phyloP scores from a whole-genome alignment of 306 rosid species.

The Benincasa hispida region DNA sequence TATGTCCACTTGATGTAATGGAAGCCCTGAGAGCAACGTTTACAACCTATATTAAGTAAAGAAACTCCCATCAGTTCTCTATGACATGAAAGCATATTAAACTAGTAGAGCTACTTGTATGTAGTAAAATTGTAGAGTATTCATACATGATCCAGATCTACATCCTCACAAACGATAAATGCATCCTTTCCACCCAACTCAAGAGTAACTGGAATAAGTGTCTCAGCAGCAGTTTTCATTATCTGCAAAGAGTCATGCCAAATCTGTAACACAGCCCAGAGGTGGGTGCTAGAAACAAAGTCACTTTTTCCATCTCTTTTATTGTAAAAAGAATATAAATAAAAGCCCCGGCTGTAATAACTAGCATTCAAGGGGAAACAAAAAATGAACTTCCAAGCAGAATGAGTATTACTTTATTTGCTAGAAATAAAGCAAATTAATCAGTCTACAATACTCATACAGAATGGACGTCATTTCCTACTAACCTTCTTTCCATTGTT shows the following conservation, averaged over 20 bases:
- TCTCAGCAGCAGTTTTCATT: constrained; percentile 84
- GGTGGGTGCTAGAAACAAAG: neutral
- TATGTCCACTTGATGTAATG: constrained; percentile 95
- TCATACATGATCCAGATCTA: constrained; percentile 75
- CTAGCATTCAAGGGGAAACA: neutral
- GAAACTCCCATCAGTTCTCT: constrained; percentile 12
- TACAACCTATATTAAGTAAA: constrained; percentile 51
- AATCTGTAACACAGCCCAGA: constrained; percentile 1
- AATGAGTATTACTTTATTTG: neutral
- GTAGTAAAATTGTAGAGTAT: constrained; percentile 4
- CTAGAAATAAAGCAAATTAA: neutral
- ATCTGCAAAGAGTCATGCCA: constrained; percentile 44
- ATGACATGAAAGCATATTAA: neutral
- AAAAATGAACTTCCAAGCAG: neutral
- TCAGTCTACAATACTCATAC: neutral
- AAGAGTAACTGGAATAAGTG: constrained; percentile 75
- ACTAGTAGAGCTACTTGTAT: neutral
- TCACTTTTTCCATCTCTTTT: neutral
- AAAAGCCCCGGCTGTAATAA: neutral
- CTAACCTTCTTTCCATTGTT: neutral
- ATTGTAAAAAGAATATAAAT: neutral
- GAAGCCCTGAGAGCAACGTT: constrained; percentile 87
- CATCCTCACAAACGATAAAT: constrained; percentile 90
- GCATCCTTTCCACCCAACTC: constrained; percentile 99
- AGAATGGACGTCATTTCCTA: neutral